A percentile compares a stretch with the other conserved stretches of the same genome.
Evolutionary conservation across 2,329 filamentous ascomycete species (phyloP).

Genomic region (Rasamsonia emersonii): DNA sequence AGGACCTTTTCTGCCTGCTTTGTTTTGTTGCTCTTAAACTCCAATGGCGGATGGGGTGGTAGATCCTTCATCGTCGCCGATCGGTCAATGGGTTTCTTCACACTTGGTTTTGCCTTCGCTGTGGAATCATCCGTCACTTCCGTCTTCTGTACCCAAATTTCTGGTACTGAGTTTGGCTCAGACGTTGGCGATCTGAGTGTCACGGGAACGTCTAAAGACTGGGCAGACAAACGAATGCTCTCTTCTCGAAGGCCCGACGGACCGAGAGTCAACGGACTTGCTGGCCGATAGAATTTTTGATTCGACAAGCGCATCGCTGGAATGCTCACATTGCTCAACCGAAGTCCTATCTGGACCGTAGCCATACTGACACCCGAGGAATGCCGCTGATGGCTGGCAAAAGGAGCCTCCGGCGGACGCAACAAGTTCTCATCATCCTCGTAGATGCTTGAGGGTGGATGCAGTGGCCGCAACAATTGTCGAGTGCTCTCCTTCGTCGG

Average conservation of each 20-base stretch:
- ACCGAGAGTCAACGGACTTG: background rate
- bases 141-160: too few species aligned
- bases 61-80: too few species aligned
- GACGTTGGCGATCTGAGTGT: constrained; percentile 5
- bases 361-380: constrained; percentile 15
- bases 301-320: constrained; percentile 4
- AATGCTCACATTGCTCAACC: constrained; percentile 14
- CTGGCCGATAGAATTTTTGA: constrained; percentile 2
- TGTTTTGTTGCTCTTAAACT: too few species aligned
- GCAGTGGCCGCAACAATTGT: constrained; percentile 6
- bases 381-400: constrained; percentile 12
- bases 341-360: constrained; percentile 19
- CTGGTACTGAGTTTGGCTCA: background rate
- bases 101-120: too few species aligned
- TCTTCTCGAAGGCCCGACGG: background rate
- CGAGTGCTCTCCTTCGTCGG: constrained; percentile 10
- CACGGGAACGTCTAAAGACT: constrained; percentile 6
- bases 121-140: too few species aligned
- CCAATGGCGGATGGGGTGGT: too few species aligned
- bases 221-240: constrained; percentile 3
- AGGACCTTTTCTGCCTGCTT: too few species aligned
- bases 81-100: too few species aligned
- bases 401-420: constrained; percentile 12
- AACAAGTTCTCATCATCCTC: constrained; percentile 10
- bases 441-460: constrained; percentile 8